These are phyloP conservation scores for Paraglomus brasilianum DNA, from an alignment of 192 early-diverging fungal genomes.

Conservation along the genomic window DNA sequence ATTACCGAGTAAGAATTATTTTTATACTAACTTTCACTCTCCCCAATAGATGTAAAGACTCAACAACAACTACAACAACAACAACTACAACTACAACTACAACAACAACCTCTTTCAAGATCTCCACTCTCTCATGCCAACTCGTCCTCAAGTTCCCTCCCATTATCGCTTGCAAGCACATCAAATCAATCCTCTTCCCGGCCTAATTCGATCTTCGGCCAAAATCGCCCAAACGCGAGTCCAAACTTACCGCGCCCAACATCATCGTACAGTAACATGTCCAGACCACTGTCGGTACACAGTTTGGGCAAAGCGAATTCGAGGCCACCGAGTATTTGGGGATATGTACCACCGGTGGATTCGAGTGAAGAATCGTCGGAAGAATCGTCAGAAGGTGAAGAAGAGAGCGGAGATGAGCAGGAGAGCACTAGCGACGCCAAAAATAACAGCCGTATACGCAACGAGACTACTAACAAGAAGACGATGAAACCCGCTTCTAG, in stretches of 20 bases:
- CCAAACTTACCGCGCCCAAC: background rate
- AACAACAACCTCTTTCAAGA: too few relatives aligned
- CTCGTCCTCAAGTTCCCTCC: too few relatives aligned
- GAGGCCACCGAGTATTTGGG: too few relatives aligned
- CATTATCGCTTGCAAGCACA: too few relatives aligned
- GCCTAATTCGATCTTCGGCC: background rate
- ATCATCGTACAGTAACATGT: background rate
- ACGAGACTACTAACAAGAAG: background rate
- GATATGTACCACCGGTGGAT: slow-evolving; percentile 1
- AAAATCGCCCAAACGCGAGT: background rate
- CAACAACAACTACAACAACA: too few relatives aligned
- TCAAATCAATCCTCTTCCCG: background rate
- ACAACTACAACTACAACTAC: too few relatives aligned
- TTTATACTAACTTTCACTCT: too few relatives aligned
- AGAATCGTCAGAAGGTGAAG: background rate
- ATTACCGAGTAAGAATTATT: too few relatives aligned
- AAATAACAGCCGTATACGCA: background rate
- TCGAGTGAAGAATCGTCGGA: slow-evolving; percentile 5
- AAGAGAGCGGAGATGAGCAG: background rate
- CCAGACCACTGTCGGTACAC: background rate
- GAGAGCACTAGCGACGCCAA: background rate
- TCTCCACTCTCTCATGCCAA: too few relatives aligned
- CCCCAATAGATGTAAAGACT: too few relatives aligned
- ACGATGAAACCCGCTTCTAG: too few relatives aligned
- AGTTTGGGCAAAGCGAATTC: too few relatives aligned